Evolutionary conservation across 1,139 yeast genomes (phyloP), one percentile per base, ranked within the genome.

Genomic region (Wickerhamomyces sp.): DNA sequence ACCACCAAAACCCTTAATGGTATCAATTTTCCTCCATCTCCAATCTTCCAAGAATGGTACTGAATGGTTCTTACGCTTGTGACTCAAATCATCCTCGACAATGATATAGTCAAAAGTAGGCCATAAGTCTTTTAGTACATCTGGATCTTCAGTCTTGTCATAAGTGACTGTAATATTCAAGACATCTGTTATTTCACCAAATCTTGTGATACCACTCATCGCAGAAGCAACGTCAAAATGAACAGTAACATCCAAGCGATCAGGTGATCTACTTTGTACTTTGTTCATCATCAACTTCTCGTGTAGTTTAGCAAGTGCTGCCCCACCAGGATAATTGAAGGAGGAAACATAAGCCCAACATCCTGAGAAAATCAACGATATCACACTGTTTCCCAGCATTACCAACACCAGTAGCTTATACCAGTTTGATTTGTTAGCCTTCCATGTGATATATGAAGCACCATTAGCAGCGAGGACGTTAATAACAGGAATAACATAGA

Each of bases 271-370:
- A 36, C 52, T 52, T 40, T 45, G 56, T 14, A 45, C 8, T 13
- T 40, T 27, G 23, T 37, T 41, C 42, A 44, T 40, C 23, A 66
- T 41, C 11, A 83, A 56, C 42, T 69, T 65, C 7, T 68, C 54
- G 57, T 88, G 86, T 48, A 85, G 73, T 36, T 60, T 62, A 13
- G 62, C 50, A 34, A 90, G 65, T 0, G 96, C 95, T 6, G 68
- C 73, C 0, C 96, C 98, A 9, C 98, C 98, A 2, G 97, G 96
- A 60, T 91, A 91, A 63, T 91, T 91, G 65, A 69, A 71, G 42
- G 86, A 75, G 0, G 96, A 89, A 4, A 81, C 70, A 46, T 72
- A 74, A 0, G 83, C 77, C 73, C 80, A 79, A 26, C 73, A 61
- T 2, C 75, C 46, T 0, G 93, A 77, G 6, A 76, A 47, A 0